Conservation (phyloP, 1,284 basidiomycete species). For the Leccinum huronense region DNA sequence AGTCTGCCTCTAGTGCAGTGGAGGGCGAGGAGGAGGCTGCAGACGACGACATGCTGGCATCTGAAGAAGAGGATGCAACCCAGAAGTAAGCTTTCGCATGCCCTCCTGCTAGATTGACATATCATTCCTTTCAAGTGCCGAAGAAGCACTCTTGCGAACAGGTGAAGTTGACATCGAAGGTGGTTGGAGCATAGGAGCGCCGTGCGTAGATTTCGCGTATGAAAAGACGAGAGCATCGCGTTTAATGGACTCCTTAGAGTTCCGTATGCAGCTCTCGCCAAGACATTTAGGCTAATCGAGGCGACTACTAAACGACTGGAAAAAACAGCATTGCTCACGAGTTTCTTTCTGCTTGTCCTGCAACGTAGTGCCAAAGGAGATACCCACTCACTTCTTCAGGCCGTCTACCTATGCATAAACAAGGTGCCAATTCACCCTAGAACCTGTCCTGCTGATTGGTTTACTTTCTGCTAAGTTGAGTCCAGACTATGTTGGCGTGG, state of each 20-base stretch:
- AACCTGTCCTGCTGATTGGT: not conserved
- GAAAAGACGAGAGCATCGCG: not conserved
- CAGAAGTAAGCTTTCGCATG: constrained; percentile 53
- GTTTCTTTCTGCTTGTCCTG: constrained; percentile 88
- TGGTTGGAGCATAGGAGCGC: constrained; percentile 84
- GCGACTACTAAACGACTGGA: constrained; percentile 95
- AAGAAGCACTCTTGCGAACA: constrained; percentile 61
- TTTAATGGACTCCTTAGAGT: constrained; percentile 52
- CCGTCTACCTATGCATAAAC: constrained; percentile 97
- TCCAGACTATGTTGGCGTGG: constrained; percentile 95
- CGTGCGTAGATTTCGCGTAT: constrained; percentile 54
- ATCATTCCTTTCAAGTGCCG: constrained; percentile 52
- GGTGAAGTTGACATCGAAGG: constrained; percentile 77
- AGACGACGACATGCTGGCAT: constrained; percentile 37
- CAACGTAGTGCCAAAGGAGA: constrained; percentile 75
- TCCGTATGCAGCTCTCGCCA: constrained; percentile 90
- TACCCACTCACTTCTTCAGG: constrained; percentile 72
- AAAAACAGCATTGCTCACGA: constrained; percentile 86
- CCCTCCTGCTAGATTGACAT: constrained; percentile 2
- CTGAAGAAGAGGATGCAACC: constrained; percentile 43
- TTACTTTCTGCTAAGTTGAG: constrained; percentile 59
- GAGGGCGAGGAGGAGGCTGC: constrained; percentile 58
- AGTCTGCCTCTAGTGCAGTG: constrained; percentile 39
- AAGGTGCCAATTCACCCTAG: constrained; percentile 53
- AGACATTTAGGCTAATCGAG: constrained; percentile 89